A percentile compares a stretch with the other conserved stretches of the same genome.
phyloP scores from a whole-genome alignment of 345 rosid species.

The Noccaea bulbosa region DNA sequence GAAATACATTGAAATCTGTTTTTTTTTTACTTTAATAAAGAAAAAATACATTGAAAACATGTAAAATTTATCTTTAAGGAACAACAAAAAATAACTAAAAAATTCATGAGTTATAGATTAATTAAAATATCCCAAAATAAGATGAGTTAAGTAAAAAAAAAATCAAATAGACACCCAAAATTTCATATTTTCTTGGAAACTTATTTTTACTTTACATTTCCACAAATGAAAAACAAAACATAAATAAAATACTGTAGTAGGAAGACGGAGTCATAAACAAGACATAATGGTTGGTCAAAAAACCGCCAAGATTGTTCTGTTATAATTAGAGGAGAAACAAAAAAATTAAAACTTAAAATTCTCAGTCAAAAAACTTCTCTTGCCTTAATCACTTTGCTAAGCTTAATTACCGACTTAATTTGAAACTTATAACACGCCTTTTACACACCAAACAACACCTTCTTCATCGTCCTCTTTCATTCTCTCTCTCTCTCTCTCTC shows the following conservation, averaged over 20 bases:
- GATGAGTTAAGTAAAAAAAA: neutral
- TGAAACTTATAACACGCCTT: slow-evolving; percentile 38
- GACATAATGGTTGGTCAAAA: slow-evolving; percentile 40
- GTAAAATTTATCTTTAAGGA: too few species aligned
- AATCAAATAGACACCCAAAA: slow-evolving; percentile 4
- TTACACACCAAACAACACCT: slow-evolving; percentile 33
- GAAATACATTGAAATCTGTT: too few species aligned
- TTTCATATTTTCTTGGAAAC: neutral
- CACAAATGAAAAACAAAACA: neutral
- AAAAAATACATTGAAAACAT: too few species aligned
- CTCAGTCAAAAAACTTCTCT: slow-evolving; percentile 30
- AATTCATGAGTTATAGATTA: too few species aligned
- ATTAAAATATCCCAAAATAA: neutral
- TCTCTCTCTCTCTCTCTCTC: neutral
- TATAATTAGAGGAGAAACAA: neutral
- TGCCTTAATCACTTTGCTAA: slow-evolving; percentile 21
- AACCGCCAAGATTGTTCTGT: slow-evolving; percentile 38
- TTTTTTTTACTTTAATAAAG: too few species aligned
- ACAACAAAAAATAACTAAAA: too few species aligned
- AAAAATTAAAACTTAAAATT: slow-evolving; percentile 2
- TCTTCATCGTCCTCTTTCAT: slow-evolving; percentile 23
- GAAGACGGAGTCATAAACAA: slow-evolving; percentile 38
- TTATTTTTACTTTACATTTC: neutral
- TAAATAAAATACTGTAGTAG: slow-evolving; percentile 6
- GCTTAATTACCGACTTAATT: slow-evolving; percentile 19